Conservation (phyloP, 2,329 filamentous ascomycete genomes). For the Polychaeton citri region DNA sequence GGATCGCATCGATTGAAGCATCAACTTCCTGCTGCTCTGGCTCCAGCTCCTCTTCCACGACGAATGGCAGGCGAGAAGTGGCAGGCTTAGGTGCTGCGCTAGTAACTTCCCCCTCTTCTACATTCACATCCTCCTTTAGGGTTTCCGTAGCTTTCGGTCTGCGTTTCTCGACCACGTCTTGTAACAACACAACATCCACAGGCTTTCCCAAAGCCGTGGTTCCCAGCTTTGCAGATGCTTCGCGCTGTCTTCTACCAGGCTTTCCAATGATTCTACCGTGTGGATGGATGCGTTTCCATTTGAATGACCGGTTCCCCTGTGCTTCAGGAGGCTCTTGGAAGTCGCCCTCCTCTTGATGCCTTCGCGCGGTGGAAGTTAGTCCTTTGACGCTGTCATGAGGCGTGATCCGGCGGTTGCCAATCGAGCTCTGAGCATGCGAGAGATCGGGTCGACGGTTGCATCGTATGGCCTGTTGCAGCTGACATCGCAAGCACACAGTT, state of each 20-base stretch:
- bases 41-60: no score
- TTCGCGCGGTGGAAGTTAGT: no score
- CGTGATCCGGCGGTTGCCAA: no score
- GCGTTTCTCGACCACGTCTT: conserved; percentile 2
- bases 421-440: no score
- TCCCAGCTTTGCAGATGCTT: conserved; percentile 9
- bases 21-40: conserved; percentile 14
- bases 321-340: not conserved
- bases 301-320: not conserved
- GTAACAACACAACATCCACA: conserved; percentile 7
- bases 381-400: no score
- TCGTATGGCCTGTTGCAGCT: conserved; percentile 6
- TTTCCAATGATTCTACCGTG: conserved; percentile 14
- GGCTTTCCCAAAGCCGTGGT: conserved; percentile 14
- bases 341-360: not conserved
- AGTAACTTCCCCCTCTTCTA: not conserved
- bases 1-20: conserved; percentile 15
- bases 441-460: no score
- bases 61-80: no score
- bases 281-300: conserved; percentile 4
- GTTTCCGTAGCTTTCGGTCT: not conserved
- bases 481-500: conserved; percentile 8
- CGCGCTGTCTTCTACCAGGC: conserved; percentile 13
- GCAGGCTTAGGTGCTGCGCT: no score
- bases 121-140: no score